Evolutionary conservation across 208 protist species (phyloP), one percentile per base, ranked within the genome.

Genomic region (Acanthamoeba polyphaga): DNA sequence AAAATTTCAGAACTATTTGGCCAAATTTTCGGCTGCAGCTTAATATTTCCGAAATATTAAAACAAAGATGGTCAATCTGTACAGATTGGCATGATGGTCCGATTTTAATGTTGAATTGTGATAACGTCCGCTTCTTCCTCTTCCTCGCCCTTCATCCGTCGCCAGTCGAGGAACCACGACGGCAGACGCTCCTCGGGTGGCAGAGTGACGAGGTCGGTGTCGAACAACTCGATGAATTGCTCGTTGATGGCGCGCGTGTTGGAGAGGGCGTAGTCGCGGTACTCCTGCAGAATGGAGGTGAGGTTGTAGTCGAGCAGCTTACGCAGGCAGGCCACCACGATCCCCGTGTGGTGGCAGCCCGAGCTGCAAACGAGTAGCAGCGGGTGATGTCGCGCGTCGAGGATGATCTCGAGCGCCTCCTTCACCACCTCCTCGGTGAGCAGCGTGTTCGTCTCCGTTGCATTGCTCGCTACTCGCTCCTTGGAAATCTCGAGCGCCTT

Each of bases 151-250:
- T 95, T 76, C 95, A 97, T 97, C 8, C 64, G 53, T 66, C 85
- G 80, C 93, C 96, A 95, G 32, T 96, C 93, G 12, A 96, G 51
- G 53, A 97, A 97, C 96, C 96, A 97, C 6, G 43, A 38, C 12
- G 96, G 96, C 51, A 97, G 84, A 15, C 24, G 96, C 43, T 95
- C 92, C 32, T 38, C 70, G 34, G 68, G 46, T 32, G 98, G 97
- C 17, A 99, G 58, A 68, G 95, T 98, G 19, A 99, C 99, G 15
- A 99, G 97, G 89, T 99, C 99, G 46, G 98, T 98, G 96, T 99
- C 99, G 95, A 99, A 99, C 9, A 99, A 96, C 96, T 99, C 99
- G 85, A 99, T 99, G 96, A 99, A 99, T 95, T 99, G 99, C 96
- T 99, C 99, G 95, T 99, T 99, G 29, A 99, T 98, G 24, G 99